phyloP scores from a whole-genome alignment of 176 grass and related monocot species.

The Lolium rigidum region DNA sequence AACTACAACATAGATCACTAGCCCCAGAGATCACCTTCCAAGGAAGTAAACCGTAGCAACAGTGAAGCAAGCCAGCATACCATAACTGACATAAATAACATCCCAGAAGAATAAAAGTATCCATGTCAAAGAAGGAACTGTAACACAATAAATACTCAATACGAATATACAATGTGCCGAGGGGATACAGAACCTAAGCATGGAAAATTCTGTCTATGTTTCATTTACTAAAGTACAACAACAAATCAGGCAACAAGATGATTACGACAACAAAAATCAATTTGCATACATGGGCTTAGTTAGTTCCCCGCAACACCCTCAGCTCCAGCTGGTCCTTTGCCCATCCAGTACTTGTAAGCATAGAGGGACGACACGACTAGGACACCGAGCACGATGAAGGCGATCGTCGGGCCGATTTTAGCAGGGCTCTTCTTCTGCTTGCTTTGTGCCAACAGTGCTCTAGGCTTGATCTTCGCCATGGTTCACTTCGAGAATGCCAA shows the following conservation, averaged over 20 bases:
- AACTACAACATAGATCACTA: no score
- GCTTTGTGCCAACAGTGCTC: constrained; percentile 71
- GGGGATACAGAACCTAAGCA: neutral
- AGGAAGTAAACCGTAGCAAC: neutral
- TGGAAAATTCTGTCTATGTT: constrained; percentile 15
- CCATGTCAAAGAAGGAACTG: neutral
- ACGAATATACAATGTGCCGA: neutral
- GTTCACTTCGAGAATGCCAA: constrained; percentile 20
- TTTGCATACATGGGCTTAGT: constrained; percentile 28
- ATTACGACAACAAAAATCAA: constrained; percentile 46
- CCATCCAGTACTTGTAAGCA: constrained; percentile 59
- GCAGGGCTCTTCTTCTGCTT: constrained; percentile 71
- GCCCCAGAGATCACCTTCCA: neutral
- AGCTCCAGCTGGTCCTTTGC: constrained; percentile 34
- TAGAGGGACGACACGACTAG: constrained; percentile 56
- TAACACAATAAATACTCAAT: neutral
- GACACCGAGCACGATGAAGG: constrained; percentile 46
- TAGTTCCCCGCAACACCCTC: constrained; percentile 49
- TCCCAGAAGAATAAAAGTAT: neutral
- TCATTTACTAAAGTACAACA: constrained; percentile 11
- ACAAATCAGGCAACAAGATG: constrained; percentile 43
- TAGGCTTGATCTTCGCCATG: constrained; percentile 81
- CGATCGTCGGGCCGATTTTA: constrained; percentile 54
- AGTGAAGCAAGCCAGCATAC: neutral
- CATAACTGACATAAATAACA: neutral